Conservation (phyloP, 176 grass and related monocot species). For the Triticum timopheevii region DNA sequence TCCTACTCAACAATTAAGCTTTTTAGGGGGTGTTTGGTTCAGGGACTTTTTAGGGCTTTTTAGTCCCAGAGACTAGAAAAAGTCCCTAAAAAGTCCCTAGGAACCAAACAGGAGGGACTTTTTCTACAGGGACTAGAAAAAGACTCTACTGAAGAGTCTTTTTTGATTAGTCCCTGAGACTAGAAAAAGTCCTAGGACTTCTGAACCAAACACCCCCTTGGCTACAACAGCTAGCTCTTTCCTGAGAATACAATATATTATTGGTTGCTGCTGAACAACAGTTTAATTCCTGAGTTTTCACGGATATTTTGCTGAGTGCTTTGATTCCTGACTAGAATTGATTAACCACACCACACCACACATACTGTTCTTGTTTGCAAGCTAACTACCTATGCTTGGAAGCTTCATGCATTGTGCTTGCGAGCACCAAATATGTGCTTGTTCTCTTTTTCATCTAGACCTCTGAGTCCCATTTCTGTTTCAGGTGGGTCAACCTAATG, state of each 20-base stretch:
- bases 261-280: neutral
- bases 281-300: neutral
- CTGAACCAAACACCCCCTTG: no score
- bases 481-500: conserved; percentile 42
- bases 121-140: no score
- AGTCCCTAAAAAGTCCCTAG: no score
- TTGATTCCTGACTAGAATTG: neutral
- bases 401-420: no score
- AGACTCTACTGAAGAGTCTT: no score
- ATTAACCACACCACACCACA: neutral
- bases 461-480: conserved; percentile 14
- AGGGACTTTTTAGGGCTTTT: no score
- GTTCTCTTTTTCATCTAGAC: neutral
- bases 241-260: neutral
- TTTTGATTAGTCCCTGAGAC: no score
- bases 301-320: neutral
- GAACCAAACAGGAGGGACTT: no score
- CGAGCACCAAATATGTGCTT: neutral
- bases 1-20: neutral
- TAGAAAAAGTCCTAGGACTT: no score
- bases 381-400: no score
- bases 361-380: no score
- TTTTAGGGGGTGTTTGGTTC: neutral
- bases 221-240: neutral
- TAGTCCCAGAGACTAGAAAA: no score